Evolutionary conservation across 805 yeast species (phyloP).

Genomic region (Yarrowia sp.): DNA sequence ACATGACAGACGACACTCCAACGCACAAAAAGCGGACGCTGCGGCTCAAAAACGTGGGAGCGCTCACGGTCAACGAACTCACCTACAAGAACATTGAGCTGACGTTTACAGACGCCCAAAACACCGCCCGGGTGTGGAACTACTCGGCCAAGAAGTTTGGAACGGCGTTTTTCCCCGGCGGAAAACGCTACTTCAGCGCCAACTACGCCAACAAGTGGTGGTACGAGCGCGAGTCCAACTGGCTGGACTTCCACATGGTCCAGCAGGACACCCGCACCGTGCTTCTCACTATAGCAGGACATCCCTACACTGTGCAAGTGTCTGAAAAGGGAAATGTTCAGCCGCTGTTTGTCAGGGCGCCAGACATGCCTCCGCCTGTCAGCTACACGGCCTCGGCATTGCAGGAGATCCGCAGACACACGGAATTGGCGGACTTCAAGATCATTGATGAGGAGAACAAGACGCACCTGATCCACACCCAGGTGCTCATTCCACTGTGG

Average conservation of each 20-base stretch:
- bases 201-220: conserved; percentile 12
- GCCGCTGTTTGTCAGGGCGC: neutral
- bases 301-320: neutral
- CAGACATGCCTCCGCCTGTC: neutral
- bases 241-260: neutral
- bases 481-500: conserved; percentile 2
- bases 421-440: neutral
- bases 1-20: neutral
- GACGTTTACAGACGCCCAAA: neutral
- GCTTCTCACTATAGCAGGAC: neutral
- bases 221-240: conserved; percentile 1
- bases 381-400: neutral
- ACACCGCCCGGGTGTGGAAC: neutral
- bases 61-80: neutral
- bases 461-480: neutral
- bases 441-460: conserved; percentile 4
- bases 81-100: conserved; percentile 3
- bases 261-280: neutral
- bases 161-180: conserved; percentile 7
- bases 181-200: conserved; percentile 1
- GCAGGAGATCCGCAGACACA: neutral
- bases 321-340: neutral
- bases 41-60: neutral
- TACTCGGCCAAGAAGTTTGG: conserved; percentile 15
- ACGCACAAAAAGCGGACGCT: conserved; percentile 1